Evolutionary conservation across 2,329 filamentous ascomycete species (phyloP).

Genomic region (Cercospora canescens): DNA sequence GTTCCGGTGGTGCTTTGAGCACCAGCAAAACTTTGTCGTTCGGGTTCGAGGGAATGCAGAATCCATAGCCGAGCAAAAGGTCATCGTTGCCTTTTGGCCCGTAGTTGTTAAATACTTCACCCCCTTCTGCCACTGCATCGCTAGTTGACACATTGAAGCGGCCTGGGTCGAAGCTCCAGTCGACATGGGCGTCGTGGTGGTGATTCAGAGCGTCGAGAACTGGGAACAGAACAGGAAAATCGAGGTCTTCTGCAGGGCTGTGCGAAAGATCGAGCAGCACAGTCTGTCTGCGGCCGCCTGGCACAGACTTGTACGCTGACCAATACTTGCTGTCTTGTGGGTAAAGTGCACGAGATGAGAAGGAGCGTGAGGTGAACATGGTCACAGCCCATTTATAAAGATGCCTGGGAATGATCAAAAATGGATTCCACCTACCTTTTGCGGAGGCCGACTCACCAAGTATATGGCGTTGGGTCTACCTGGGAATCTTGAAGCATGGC

Average conservation of each 20-base stretch:
- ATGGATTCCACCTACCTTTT: constrained; percentile 29
- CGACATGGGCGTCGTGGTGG: constrained; percentile 46
- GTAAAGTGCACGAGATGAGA: constrained; percentile 44
- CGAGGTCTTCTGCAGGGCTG: constrained; percentile 34
- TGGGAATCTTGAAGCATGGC: constrained; percentile 32
- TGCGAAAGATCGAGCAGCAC: constrained; percentile 37
- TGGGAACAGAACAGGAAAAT: constrained; percentile 51
- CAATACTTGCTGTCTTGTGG: constrained; percentile 39
- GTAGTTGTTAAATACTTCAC: constrained; percentile 56
- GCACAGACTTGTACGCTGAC: constrained; percentile 36
- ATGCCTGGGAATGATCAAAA: constrained; percentile 40
- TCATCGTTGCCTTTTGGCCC: constrained; percentile 55
- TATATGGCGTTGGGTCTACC: constrained; percentile 38
- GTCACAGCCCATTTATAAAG: constrained; percentile 53
- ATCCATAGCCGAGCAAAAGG: constrained; percentile 55
- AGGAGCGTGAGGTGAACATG: constrained; percentile 53
- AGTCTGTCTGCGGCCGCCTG: constrained; percentile 32
- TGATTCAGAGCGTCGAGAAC: constrained; percentile 54
- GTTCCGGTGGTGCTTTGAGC: constrained; percentile 41
- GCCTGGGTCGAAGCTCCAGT: constrained; percentile 47
- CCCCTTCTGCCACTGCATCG: constrained; percentile 37
- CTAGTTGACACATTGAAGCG: constrained; percentile 43
- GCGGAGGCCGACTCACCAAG: constrained; percentile 39
- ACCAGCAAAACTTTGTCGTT: constrained; percentile 49
- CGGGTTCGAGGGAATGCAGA: constrained; percentile 49